Percentiles rank a stretch among this genome's conserved stretches.
Conservation (phyloP, 805 yeast genomes). For the Yueomyces sp. region DNA sequence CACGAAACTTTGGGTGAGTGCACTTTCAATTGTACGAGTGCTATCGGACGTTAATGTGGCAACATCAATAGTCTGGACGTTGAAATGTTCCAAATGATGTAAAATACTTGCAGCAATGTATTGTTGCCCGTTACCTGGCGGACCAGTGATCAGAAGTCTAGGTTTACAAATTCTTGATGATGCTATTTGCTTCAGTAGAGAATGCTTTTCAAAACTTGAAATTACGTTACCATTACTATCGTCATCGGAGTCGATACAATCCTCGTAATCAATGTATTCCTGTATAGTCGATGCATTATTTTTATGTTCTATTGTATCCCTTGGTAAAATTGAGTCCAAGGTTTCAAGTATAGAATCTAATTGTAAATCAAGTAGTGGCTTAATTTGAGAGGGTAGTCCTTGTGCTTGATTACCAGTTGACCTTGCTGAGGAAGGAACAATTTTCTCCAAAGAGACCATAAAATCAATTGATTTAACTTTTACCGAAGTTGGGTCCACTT, state of each 20-base stretch:
- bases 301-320: slow-evolving; percentile 7
- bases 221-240: slow-evolving; percentile 27
- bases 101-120: slow-evolving; percentile 73
- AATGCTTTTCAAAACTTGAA: slow-evolving; percentile 58
- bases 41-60: slow-evolving; percentile 67
- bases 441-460: slow-evolving; percentile 69
- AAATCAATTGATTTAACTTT: slow-evolving; percentile 73
- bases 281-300: slow-evolving; percentile 18
- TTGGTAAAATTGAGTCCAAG: slow-evolving; percentile 49
- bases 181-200: slow-evolving; percentile 37
- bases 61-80: slow-evolving; percentile 75
- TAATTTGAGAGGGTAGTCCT: slow-evolving; percentile 64
- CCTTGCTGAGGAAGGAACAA: slow-evolving; percentile 86
- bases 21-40: slow-evolving; percentile 69
- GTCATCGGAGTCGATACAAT: slow-evolving; percentile 13
- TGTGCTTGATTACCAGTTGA: slow-evolving; percentile 60
- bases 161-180: slow-evolving; percentile 69
- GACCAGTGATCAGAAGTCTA: slow-evolving; percentile 59
- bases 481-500: slow-evolving; percentile 58
- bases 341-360: slow-evolving; percentile 33
- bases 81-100: slow-evolving; percentile 76
- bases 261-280: slow-evolving; percentile 23
- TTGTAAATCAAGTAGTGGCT: slow-evolving; percentile 46
- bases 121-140: slow-evolving; percentile 73
- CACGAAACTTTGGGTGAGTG: slow-evolving; percentile 66